These are phyloP conservation scores for Aegle marmelos DNA, from an alignment of 345 rosid species.

Conservation along the genomic window DNA sequence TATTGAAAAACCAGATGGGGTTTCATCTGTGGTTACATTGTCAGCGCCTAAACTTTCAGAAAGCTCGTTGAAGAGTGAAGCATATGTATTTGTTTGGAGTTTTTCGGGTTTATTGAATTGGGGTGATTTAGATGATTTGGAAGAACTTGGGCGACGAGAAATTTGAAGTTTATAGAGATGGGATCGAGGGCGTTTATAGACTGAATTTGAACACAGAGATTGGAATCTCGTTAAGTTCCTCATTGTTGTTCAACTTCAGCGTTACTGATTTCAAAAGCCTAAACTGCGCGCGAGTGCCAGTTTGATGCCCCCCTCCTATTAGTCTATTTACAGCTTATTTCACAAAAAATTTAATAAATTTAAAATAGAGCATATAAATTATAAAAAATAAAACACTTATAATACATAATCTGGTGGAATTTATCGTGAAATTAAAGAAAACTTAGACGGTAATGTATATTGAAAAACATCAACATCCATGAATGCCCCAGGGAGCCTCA, in stretches of 20 bases:
- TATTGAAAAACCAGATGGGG: constrained; percentile 24
- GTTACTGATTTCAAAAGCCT: not conserved
- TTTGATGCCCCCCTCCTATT: too few relatives aligned
- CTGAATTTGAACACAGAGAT: constrained; percentile 12
- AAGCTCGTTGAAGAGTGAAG: constrained; percentile 61
- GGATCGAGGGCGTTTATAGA: constrained; percentile 1
- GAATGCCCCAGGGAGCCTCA: too few relatives aligned
- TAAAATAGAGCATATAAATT: too few relatives aligned
- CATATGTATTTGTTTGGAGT: constrained; percentile 14
- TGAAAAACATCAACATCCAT: too few relatives aligned
- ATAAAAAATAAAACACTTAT: too few relatives aligned
- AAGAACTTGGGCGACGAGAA: constrained; percentile 31
- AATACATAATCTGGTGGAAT: too few relatives aligned
- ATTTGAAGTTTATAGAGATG: constrained; percentile 11
- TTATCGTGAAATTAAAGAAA: too few relatives aligned
- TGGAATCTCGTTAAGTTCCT: constrained; percentile 22
- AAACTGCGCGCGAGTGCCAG: not conserved
- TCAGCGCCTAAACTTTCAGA: constrained; percentile 51
- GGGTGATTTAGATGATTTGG: constrained; percentile 34
- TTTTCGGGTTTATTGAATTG: constrained; percentile 18
- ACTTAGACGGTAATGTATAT: too few relatives aligned
- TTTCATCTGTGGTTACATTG: constrained; percentile 24
- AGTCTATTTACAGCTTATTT: too few relatives aligned
- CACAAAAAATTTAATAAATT: too few relatives aligned
- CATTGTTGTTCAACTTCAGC: constrained; percentile 11